Conservation (phyloP, 371 early-diverging fungal species). For the Mucor circinelloides region DNA sequence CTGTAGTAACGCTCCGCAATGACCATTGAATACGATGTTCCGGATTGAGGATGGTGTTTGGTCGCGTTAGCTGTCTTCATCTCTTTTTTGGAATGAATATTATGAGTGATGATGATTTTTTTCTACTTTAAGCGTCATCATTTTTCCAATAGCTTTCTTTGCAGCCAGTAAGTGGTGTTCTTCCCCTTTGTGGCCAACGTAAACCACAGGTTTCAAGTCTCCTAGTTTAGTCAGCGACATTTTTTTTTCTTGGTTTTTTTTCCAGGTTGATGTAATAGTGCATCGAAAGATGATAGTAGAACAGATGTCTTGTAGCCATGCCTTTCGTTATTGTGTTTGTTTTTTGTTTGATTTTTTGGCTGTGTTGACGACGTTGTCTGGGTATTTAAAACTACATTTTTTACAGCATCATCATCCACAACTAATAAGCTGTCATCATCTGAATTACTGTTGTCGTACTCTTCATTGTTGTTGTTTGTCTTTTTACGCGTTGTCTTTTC, state of each 20-base stretch:
- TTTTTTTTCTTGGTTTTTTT: slow-evolving; percentile 21
- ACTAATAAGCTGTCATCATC: too few relatives aligned
- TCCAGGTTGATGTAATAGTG: slow-evolving; percentile 12
- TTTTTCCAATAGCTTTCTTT: slow-evolving; percentile 14
- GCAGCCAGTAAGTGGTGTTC: slow-evolving; percentile 20
- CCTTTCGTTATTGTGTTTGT: slow-evolving; percentile 2
- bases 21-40: slow-evolving; percentile 6
- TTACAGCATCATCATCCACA: too few relatives aligned
- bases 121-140: slow-evolving; percentile 12
- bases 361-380: slow-evolving; percentile 6
- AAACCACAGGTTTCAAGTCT: slow-evolving; percentile 17
- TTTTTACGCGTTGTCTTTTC: background rate
- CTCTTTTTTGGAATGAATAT: slow-evolving; percentile 1
- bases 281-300: slow-evolving; percentile 18
- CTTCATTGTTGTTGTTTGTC: too few relatives aligned
- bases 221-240: slow-evolving; percentile 17
- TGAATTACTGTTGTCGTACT: too few relatives aligned
- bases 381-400: too few relatives aligned
- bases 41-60: slow-evolving; percentile 2
- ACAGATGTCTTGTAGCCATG: slow-evolving; percentile 10
- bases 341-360: slow-evolving; percentile 11
- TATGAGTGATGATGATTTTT: slow-evolving; percentile 1
- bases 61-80: slow-evolving; percentile 2
- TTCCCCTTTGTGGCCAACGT: slow-evolving; percentile 17
- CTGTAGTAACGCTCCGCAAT: slow-evolving; percentile 1